Conservation (phyloP, 23 red algal genomes). For the Gracilaria vermiculophylla region DNA sequence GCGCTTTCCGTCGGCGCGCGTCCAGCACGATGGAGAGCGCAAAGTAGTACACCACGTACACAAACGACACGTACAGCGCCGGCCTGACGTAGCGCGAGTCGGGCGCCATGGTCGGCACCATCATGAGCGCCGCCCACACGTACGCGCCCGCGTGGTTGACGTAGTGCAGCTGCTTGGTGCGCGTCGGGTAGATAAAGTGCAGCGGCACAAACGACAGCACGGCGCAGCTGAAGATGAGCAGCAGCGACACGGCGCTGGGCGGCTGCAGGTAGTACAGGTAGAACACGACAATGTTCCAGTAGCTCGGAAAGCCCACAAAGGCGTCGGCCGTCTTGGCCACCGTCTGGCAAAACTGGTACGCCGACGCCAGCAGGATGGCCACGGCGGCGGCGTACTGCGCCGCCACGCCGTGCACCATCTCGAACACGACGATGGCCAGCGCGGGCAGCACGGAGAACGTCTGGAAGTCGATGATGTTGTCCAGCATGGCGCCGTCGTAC, state of each 20-base stretch:
- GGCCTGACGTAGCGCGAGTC: background rate
- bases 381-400: conserved; percentile 7
- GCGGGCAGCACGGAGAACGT: conserved; percentile 69
- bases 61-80: conserved; percentile 27
- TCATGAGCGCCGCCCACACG: conserved; percentile 61
- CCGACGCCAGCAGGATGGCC: conserved; percentile 33
- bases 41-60: conserved; percentile 63
- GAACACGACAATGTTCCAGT: conserved; percentile 73
- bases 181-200: conserved; percentile 71
- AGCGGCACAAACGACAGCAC: conserved; percentile 66
- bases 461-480: conserved; percentile 70
- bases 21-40: conserved; percentile 44
- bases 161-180: background rate
- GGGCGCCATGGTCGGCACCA: conserved; percentile 22
- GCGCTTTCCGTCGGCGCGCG: background rate
- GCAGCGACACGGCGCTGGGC: conserved; percentile 7
- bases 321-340: conserved; percentile 65
- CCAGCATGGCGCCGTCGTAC: conserved; percentile 65
- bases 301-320: conserved; percentile 75
- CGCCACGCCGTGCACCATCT: background rate
- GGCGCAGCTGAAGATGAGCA: conserved; percentile 25
- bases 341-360: conserved; percentile 75
- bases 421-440: conserved; percentile 40
- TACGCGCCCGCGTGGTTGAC: conserved; percentile 28
- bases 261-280: conserved; percentile 40